phyloP scores from a whole-genome alignment of 2,329 filamentous ascomycete genomes.

The Fusarium chlamydosporum region DNA sequence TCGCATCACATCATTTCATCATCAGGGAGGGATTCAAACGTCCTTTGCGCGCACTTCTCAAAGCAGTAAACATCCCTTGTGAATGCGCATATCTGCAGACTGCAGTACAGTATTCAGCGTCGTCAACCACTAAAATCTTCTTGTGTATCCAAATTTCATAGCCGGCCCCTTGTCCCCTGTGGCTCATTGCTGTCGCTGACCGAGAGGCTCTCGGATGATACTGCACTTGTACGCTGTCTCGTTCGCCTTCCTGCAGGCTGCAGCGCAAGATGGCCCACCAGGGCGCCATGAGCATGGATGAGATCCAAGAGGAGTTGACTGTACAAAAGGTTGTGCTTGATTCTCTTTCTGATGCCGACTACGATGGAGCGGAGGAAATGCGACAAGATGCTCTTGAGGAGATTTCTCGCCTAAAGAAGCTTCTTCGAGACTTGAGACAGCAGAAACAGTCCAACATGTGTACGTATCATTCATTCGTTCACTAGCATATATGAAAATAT shows the following conservation, averaged over 20 bases:
- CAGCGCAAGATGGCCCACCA: conserved; percentile 35
- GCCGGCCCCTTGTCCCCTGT: conserved; percentile 28
- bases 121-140: conserved; percentile 16
- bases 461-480: conserved; percentile 14
- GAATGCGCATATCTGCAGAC: conserved; percentile 5
- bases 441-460: conserved; percentile 18
- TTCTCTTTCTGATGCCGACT: conserved; percentile 55
- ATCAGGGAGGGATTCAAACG: not conserved
- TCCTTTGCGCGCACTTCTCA: not conserved
- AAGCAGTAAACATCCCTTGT: not conserved
- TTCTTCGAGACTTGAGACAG: conserved; percentile 41
- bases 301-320: conserved; percentile 59
- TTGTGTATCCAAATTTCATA: conserved; percentile 28
- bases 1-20: not conserved
- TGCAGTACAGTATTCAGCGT: conserved; percentile 9
- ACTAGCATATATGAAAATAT: not conserved
- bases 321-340: conserved; percentile 60
- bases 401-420: conserved; percentile 54
- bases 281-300: conserved; percentile 44
- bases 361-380: conserved; percentile 52
- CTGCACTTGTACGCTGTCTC: conserved; percentile 37
- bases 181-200: conserved; percentile 32
- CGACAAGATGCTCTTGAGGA: conserved; percentile 48
- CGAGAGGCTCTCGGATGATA: conserved; percentile 33
- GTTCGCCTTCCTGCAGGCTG: conserved; percentile 26